Conservation (phyloP, 148 eudicot species). For the Hydrangea macrophylla region DNA sequence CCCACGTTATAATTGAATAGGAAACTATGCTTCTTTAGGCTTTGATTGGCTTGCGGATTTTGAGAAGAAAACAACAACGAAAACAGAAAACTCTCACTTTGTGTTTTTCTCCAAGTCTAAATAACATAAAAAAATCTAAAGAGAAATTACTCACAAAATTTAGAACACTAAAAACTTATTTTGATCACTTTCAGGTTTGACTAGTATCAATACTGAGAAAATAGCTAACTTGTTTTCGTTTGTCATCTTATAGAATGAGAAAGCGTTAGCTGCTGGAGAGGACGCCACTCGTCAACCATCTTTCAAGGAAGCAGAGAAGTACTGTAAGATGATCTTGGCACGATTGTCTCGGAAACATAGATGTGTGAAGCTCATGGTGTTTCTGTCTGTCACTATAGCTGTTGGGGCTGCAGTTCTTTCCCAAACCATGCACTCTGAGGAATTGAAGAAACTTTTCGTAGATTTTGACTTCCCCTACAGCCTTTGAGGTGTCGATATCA, state of each 20-base stretch:
- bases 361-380: slow-evolving; percentile 31
- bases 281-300: slow-evolving; percentile 22
- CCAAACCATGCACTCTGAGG: slow-evolving; percentile 18
- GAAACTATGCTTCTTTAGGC: not conserved
- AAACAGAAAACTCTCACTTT: too few species aligned
- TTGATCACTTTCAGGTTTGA: too few species aligned
- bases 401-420: slow-evolving; percentile 33
- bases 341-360: slow-evolving; percentile 32
- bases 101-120: too few species aligned
- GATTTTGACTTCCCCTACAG: too few species aligned
- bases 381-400: slow-evolving; percentile 24
- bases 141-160: too few species aligned
- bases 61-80: too few species aligned
- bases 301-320: slow-evolving; percentile 50
- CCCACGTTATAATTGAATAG: not conserved
- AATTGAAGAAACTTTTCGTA: too few species aligned
- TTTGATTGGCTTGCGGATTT: too few species aligned
- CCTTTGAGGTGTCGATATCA: too few species aligned
- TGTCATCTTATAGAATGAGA: slow-evolving; percentile 38
- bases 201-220: not conserved
- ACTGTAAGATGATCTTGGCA: slow-evolving; percentile 36
- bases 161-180: too few species aligned
- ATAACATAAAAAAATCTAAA: too few species aligned
- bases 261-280: slow-evolving; percentile 33
- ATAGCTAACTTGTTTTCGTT: not conserved